Evolutionary conservation across 192 early-diverging fungal genomes (phyloP).

Genomic region (Backusella mclennaniae): DNA sequence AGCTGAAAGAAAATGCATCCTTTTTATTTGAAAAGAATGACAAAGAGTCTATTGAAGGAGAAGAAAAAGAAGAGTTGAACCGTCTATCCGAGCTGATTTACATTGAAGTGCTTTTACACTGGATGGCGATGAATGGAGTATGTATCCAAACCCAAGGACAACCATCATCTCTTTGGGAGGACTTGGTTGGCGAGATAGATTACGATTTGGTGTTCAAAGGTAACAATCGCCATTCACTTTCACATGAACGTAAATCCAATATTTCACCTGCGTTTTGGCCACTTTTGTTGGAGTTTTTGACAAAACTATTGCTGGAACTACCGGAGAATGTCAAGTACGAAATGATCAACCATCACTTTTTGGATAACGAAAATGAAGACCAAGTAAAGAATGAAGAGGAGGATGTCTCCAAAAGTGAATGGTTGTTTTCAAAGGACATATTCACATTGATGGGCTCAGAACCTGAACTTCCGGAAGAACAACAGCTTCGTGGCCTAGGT

Average conservation of each 20-base stretch:
- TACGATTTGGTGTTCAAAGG: constrained; percentile 5
- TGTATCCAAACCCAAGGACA: constrained; percentile 1
- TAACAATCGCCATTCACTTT: not conserved
- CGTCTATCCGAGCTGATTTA: constrained; percentile 45
- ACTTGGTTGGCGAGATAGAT: constrained; percentile 12
- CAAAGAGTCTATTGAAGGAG: not conserved
- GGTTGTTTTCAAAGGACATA: not conserved
- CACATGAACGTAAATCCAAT: not conserved
- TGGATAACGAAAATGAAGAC: constrained; percentile 8
- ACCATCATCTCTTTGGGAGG: constrained; percentile 12
- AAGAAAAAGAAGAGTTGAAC: not conserved
- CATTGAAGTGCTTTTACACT: constrained; percentile 45
- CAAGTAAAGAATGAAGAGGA: not conserved
- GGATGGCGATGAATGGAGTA: constrained; percentile 45
- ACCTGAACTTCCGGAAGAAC: constrained; percentile 48
- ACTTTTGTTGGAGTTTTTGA: constrained; percentile 23
- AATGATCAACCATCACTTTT: constrained; percentile 22
- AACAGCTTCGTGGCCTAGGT: constrained; percentile 47
- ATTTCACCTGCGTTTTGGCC: constrained; percentile 23
- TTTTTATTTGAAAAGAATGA: constrained; percentile 8
- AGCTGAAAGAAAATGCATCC: not conserved
- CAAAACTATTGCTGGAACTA: constrained; percentile 9
- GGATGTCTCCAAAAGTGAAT: not conserved
- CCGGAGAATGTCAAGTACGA: constrained; percentile 19
- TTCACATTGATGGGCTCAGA: not conserved